A percentile compares a stretch with the other conserved stretches of the same genome.
Evolutionary conservation across 768 basidiomycete genomes (phyloP).

Genomic region (Russula vinacea): DNA sequence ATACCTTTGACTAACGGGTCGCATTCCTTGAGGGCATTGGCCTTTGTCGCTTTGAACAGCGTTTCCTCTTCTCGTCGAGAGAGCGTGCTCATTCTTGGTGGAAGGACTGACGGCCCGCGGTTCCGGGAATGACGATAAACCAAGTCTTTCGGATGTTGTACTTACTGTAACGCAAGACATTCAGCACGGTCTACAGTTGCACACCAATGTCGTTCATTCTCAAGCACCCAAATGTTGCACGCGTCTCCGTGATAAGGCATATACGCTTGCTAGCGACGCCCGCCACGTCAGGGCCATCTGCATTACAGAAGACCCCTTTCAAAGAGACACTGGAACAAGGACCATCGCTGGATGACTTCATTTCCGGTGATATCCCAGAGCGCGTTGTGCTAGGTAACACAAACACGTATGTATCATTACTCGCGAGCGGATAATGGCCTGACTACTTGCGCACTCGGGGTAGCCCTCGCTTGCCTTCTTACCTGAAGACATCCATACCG

Average conservation of each 20-base stretch:
- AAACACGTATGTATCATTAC: slow-evolving; percentile 49
- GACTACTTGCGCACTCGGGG: slow-evolving; percentile 10
- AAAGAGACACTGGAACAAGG: slow-evolving; percentile 56
- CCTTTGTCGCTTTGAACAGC: slow-evolving; percentile 77
- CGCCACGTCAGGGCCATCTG: slow-evolving; percentile 48
- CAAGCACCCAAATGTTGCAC: slow-evolving; percentile 25
- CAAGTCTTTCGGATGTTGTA: background rate
- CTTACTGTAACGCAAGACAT: background rate
- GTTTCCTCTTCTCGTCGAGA: slow-evolving; percentile 88
- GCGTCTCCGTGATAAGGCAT: slow-evolving; percentile 4
- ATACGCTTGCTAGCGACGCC: slow-evolving; percentile 31
- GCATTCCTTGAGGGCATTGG: slow-evolving; percentile 74
- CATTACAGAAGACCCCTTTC: slow-evolving; percentile 45
- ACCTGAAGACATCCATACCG: slow-evolving; percentile 89
- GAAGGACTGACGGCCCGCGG: background rate
- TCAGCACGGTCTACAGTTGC: background rate
- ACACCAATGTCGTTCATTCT: slow-evolving; percentile 22
- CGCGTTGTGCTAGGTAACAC: slow-evolving; percentile 71
- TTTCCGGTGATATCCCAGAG: slow-evolving; percentile 55
- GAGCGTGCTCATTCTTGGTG: slow-evolving; percentile 65
- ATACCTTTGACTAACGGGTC: slow-evolving; percentile 71
- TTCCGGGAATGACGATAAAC: background rate
- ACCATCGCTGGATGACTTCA: slow-evolving; percentile 78
- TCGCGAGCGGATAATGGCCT: slow-evolving; percentile 3
- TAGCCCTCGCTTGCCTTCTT: slow-evolving; percentile 83